Evolutionary conservation across 805 yeast species (phyloP).

Genomic region (Candida caryicola): DNA sequence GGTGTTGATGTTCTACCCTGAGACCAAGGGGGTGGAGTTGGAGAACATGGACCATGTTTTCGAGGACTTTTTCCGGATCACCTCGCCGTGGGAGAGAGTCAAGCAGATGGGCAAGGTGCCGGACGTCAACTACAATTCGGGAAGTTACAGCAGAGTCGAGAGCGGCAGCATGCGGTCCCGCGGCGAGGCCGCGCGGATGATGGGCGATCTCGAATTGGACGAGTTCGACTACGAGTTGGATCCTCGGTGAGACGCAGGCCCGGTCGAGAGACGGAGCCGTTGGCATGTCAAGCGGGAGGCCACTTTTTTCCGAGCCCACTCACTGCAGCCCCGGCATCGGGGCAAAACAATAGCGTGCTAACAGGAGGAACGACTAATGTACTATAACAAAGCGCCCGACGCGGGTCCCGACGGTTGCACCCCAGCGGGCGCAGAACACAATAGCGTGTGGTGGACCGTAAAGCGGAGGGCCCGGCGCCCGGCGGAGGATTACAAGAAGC

Average conservation of each 20-base stretch:
- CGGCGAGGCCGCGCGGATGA: background rate
- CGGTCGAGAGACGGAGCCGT: slow-evolving; percentile 5
- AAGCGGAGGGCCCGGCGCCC: too few relatives aligned
- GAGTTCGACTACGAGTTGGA: slow-evolving; percentile 21
- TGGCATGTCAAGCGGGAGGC: too few relatives aligned
- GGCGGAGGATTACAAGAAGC: too few relatives aligned
- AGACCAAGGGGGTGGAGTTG: slow-evolving; percentile 44
- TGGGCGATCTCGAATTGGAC: slow-evolving; percentile 21
- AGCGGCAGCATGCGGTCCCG: background rate
- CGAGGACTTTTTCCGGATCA: slow-evolving; percentile 28
- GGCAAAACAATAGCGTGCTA: too few relatives aligned
- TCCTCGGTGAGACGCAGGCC: too few relatives aligned
- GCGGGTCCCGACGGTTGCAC: too few relatives aligned
- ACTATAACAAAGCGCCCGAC: too few relatives aligned
- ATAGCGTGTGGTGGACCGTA: too few relatives aligned
- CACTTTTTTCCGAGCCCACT: too few relatives aligned
- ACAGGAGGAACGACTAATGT: too few relatives aligned
- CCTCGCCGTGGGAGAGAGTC: slow-evolving; percentile 14
- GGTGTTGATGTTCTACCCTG: slow-evolving; percentile 39
- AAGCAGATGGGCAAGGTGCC: slow-evolving; percentile 1
- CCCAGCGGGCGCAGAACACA: too few relatives aligned
- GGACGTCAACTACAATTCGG: background rate
- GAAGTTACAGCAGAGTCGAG: background rate
- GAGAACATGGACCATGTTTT: slow-evolving; percentile 42
- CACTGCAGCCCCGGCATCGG: too few relatives aligned